phyloP scores from a whole-genome alignment of 768 basidiomycete species.

The Neoboletus subvelutipes region DNA sequence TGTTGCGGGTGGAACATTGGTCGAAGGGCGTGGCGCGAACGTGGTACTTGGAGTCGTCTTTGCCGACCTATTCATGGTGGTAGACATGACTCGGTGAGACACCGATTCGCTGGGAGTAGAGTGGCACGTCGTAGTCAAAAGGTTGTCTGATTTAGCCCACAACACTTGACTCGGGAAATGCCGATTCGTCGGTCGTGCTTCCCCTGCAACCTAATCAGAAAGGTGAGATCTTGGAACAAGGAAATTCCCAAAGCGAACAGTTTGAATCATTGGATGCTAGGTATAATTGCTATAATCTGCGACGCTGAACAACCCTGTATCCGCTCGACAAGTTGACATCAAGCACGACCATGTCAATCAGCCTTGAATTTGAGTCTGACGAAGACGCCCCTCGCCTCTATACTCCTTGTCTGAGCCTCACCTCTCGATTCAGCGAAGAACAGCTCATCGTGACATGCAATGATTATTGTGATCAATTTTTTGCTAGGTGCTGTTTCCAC shows the following conservation, averaged over 20 bases:
- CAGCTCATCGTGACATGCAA: neutral
- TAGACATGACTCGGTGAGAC: conserved; percentile 7
- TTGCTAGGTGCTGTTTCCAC: neutral
- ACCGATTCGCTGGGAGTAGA: neutral
- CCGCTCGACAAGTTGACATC: no score
- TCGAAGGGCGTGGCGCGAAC: conserved; percentile 44
- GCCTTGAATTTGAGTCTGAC: neutral
- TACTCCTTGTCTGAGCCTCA: neutral
- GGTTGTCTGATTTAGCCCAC: neutral
- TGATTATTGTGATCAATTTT: neutral
- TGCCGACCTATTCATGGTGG: neutral
- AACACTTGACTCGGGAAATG: conserved; percentile 2
- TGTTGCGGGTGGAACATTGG: conserved; percentile 54
- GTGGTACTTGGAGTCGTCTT: conserved; percentile 19
- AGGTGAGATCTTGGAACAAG: neutral
- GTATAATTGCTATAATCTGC: neutral
- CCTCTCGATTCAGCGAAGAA: neutral
- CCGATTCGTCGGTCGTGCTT: neutral
- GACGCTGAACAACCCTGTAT: neutral
- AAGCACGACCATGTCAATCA: neutral
- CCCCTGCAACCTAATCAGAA: neutral
- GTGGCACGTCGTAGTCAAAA: neutral
- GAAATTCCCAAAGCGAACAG: neutral
- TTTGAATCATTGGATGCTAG: neutral
- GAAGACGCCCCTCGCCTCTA: neutral